Evolutionary conservation across 1,284 basidiomycete genomes (phyloP), one percentile per base, ranked within the genome.

Genomic region (Earliella scabrosa): DNA sequence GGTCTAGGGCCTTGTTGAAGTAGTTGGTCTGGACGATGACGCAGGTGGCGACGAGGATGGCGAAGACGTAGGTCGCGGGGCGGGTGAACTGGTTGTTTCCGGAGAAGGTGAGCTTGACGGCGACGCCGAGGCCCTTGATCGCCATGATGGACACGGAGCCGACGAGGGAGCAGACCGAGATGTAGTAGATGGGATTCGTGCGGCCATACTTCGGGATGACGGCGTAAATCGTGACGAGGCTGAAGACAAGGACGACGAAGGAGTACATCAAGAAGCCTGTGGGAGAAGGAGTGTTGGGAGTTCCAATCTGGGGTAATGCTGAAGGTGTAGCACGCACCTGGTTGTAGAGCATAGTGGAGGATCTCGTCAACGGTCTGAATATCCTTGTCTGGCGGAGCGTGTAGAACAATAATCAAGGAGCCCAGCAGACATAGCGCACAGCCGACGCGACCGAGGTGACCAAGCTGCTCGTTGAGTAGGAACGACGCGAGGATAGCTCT

Each of bases 11-110:
- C 72, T 98, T 98, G 82, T 98, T 99, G 78, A 98, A 98, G 79
- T 97, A 99, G 77, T 98, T 97, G 93, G 97, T 96, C 76, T 98
- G 96, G 2, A 97, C 86, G 50, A 97, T 70, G 68, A 99, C 98
- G 75, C 95, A 98, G 2, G 87, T 77, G 1, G 83, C 83, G 3
- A 96, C 91, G 31, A 94, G 86, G 50, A 94, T 81, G 39, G 87
- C 93, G 68, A 99, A 98, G 44, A 98, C 85, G 72, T 98, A 99
- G 11, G 97, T 99, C 70, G 92, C 95, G 29, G 92, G 87, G 71
- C 97, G 93, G 1, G 90, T 88, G 71, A 99, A 92, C 74, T 99
- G 97, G 75, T 99, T 99, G 72, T 93, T 94, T 47, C 97, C 97
- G 9, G 86, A 84, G 62, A 98, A 80, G 0, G 96, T 98, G 59